These are phyloP conservation scores for Diospyros lotus DNA, from an alignment of 148 eudicot genomes.

Conservation along the genomic window DNA sequence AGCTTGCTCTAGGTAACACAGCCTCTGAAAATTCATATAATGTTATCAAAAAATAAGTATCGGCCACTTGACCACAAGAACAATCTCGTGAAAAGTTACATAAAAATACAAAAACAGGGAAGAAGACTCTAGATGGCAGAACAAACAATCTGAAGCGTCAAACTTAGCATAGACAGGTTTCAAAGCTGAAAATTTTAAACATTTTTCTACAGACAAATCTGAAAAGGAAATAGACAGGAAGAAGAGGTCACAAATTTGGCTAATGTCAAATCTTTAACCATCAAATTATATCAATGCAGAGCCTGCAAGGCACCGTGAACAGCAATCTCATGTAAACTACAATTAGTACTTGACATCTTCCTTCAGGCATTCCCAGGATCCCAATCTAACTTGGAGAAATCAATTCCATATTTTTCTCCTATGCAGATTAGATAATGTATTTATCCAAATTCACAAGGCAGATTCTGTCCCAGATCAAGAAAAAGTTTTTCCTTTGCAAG, in stretches of 20 bases:
- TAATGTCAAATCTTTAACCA: not conserved
- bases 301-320: not conserved
- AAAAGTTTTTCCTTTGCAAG: constrained; percentile 86
- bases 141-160: not conserved
- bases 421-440: not conserved
- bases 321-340: not conserved
- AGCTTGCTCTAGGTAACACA: constrained; percentile 94
- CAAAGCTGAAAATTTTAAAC: not conserved
- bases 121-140: not conserved
- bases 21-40: constrained; percentile 57
- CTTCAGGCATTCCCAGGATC: not conserved
- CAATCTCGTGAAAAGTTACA: not conserved
- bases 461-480: constrained; percentile 97
- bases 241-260: not conserved
- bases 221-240: not conserved
- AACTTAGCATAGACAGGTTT: not conserved
- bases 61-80: not conserved
- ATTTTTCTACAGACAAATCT: not conserved
- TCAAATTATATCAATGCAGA: constrained; percentile 1
- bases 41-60: not conserved
- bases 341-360: not conserved
- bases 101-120: not conserved
- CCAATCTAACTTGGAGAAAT: not conserved
- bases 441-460: constrained; percentile 9
- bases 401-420: not conserved